A percentile compares a stretch with the other conserved stretches of the same genome.
phyloP scores from a whole-genome alignment of 352 stramenopile genomes.

The Elongisporangium anandrum region DNA sequence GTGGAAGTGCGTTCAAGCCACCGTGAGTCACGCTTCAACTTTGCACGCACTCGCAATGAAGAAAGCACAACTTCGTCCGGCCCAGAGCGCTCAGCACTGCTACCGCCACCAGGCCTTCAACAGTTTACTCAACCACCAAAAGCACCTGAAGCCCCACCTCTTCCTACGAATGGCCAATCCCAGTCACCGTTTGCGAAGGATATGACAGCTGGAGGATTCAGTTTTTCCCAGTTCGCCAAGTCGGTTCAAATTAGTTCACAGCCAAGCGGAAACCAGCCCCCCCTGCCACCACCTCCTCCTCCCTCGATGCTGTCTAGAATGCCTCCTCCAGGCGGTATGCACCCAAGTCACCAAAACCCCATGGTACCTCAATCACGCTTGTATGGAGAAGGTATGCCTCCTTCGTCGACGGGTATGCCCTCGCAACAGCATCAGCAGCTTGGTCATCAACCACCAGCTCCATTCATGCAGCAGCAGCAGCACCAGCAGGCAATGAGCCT shows the following conservation, averaged over 20 bases:
- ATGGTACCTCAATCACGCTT: not conserved
- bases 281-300: constrained; percentile 6
- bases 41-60: constrained; percentile 1
- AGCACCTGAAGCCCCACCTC: not conserved
- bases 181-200: not conserved
- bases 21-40: constrained; percentile 9
- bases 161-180: not conserved
- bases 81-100: not conserved
- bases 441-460: not conserved
- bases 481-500: not conserved
- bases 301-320: constrained; percentile 1
- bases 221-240: constrained; percentile 43
- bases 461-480: constrained; percentile 19
- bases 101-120: not conserved
- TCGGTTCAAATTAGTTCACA: constrained; percentile 24
- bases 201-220: constrained; percentile 17
- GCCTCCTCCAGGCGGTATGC: constrained; percentile 3
- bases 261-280: not conserved
- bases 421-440: not conserved
- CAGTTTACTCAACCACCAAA: not conserved
- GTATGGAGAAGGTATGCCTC: not conserved
- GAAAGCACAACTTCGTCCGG: not conserved
- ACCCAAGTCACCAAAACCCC: not conserved
- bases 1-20: not conserved
- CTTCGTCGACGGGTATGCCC: not conserved